Conservation (phyloP, 2,329 filamentous ascomycete genomes). For the Colletotrichum sp. region DNA sequence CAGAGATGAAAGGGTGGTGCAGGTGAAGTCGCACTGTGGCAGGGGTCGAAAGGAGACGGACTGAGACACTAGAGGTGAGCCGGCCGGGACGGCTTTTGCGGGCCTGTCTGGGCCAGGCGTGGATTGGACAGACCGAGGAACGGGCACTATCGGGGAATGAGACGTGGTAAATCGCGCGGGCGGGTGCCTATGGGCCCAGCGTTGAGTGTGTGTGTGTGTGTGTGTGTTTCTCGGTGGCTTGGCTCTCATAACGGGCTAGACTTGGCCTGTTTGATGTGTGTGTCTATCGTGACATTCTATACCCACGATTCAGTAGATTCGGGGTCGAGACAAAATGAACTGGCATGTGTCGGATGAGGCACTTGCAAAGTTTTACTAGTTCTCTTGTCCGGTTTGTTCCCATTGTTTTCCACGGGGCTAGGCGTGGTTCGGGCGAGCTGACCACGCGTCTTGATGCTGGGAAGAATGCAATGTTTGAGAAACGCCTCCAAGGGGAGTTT, state of each 20-base stretch:
- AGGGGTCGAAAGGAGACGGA: constrained; percentile 1
- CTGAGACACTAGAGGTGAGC: not conserved
- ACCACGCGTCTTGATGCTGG: not conserved
- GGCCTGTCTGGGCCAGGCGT: not conserved
- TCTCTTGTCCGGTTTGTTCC: not conserved
- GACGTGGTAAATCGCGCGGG: not conserved
- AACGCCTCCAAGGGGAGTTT: not conserved
- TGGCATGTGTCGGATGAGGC: constrained; percentile 13
- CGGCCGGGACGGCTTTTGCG: constrained; percentile 11
- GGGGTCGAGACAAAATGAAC: not conserved
- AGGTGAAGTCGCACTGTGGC: not conserved
- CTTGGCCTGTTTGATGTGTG: not conserved
- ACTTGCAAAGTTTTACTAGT: not conserved
- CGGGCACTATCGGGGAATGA: not conserved
- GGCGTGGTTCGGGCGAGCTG: not conserved
- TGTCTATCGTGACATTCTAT: not conserved
- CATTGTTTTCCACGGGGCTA: not conserved
- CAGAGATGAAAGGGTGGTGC: constrained; percentile 2
- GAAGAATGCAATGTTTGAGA: not conserved
- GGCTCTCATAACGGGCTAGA: not conserved
- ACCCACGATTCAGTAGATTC: not conserved
- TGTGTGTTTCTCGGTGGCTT: constrained; percentile 1
- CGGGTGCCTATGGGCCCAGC: not conserved
- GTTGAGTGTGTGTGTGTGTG: not conserved
- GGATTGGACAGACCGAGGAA: not conserved